Percentiles rank a stretch among this genome's conserved stretches.
Conservation (phyloP, 1,139 yeast species). For the Maudiozyma humilis region DNA sequence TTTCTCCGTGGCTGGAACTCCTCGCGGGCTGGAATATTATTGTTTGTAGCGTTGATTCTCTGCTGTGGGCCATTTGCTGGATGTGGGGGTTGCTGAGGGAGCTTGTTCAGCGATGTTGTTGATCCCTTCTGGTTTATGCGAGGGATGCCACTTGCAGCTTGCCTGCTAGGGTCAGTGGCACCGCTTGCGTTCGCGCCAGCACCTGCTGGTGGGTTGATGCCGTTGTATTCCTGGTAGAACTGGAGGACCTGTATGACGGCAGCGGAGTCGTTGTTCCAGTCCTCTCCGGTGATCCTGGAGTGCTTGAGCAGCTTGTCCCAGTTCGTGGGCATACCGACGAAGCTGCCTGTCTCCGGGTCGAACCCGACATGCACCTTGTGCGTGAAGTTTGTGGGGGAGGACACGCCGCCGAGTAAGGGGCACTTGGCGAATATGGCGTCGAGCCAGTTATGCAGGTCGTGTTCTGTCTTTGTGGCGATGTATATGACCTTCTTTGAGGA, state of each 20-base stretch:
- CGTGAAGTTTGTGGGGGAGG: conserved; percentile 70
- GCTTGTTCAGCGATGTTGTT: neutral
- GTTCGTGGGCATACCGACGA: conserved; percentile 71
- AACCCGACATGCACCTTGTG: conserved; percentile 60
- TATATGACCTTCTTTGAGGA: conserved; percentile 52
- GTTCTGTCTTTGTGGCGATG: conserved; percentile 68
- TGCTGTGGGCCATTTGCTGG: neutral
- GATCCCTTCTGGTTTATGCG: neutral
- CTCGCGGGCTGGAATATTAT: conserved; percentile 5
- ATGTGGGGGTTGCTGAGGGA: neutral
- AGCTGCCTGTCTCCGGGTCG: conserved; percentile 64
- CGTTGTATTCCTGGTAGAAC: conserved; percentile 50
- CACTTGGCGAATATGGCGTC: conserved; percentile 84
- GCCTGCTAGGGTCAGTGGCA: no score
- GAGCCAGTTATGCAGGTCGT: conserved; percentile 83
- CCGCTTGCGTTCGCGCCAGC: neutral
- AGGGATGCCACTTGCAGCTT: neutral
- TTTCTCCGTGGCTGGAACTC: conserved; percentile 38
- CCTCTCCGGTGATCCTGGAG: conserved; percentile 73
- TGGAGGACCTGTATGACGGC: conserved; percentile 89
- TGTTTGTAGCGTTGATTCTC: neutral
- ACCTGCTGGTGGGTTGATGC: conserved; percentile 29
- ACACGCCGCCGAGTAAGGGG: conserved; percentile 72
- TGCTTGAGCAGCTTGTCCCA: conserved; percentile 71
- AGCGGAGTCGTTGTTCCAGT: conserved; percentile 75